Conservation (phyloP, 805 yeast genomes). For the Candida pseudofarinosa region DNA sequence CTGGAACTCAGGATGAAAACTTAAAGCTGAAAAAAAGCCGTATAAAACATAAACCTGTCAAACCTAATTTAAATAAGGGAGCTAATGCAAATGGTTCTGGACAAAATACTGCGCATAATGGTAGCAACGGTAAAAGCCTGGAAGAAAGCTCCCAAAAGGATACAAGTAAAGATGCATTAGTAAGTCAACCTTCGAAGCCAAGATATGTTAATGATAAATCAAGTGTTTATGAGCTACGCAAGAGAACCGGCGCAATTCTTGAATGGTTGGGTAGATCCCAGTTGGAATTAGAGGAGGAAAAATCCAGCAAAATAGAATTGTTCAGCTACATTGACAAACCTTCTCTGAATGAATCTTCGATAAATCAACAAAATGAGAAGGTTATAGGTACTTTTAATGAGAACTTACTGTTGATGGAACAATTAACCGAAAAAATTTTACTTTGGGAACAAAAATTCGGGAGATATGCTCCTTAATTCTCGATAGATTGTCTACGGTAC, state of each 20-base stretch:
- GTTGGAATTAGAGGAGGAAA: slow-evolving; percentile 73
- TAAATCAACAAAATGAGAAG: slow-evolving; percentile 22
- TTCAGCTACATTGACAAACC: slow-evolving; percentile 43
- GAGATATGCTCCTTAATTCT: slow-evolving; percentile 36
- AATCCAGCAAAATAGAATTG: slow-evolving; percentile 49
- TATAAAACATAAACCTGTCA: slow-evolving; percentile 1
- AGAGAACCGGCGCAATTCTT: slow-evolving; percentile 82
- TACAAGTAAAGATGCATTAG: slow-evolving; percentile 41
- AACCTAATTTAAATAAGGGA: not conserved
- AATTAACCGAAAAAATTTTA: slow-evolving; percentile 63
- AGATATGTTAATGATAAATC: slow-evolving; percentile 75
- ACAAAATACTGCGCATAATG: slow-evolving; percentile 2
- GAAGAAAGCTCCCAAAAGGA: slow-evolving; percentile 13
- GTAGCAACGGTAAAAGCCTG: not conserved
- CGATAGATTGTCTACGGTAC: not conserved
- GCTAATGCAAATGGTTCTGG: not conserved
- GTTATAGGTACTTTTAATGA: slow-evolving; percentile 48
- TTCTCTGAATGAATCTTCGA: slow-evolving; percentile 10
- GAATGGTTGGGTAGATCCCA: slow-evolving; percentile 90
- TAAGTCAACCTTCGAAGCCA: slow-evolving; percentile 76
- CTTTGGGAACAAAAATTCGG: slow-evolving; percentile 79
- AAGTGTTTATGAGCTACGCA: slow-evolving; percentile 77
- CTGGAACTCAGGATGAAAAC: slow-evolving; percentile 12
- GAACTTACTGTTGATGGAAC: slow-evolving; percentile 65
- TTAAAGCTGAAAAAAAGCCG: slow-evolving; percentile 8